Base-by-base conservation (phyloP, 257 asterid species). In the Thymus quinquecostatus region DNA sequence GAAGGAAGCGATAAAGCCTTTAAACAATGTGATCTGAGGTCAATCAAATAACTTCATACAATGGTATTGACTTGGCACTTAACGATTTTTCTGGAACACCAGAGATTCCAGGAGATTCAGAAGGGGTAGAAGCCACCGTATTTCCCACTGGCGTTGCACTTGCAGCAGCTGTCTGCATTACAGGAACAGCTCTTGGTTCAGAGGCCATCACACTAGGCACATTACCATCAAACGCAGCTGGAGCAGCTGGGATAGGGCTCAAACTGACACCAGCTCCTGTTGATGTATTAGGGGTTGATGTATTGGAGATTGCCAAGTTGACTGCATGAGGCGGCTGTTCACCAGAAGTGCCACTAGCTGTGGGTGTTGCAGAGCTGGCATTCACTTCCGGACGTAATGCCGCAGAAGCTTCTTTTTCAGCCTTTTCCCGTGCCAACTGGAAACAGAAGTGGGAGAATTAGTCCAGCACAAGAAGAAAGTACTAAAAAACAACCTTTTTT, bases 341-440 rank as follows among this genome's bases (percentile, higher is more conserved):
- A 58, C 58, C 79, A 72, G 88, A 77, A 68, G 78, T 53, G 53
- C 77, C 83, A 14, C 83, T 62, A 58, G 83, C 72, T 60, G 87
- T 30, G 56, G 86, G 67, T 21, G 86, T 78, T 61, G 73, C 72
- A 73, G 93, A 70, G 62, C 71, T 71, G 66, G 72, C 56, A 71
- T 79, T 81, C 62, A 66, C 70, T 70, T 83, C 87, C 1, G 85
- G 33, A 30, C 63, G 86, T 63, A 82, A 79, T 81, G 83, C 92
- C 78, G 68, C 88, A 36, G 85, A 72, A 69, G 88, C 85, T 49
- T 76, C 86, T 59, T 78, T 91, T 80, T 89, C 97, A 68, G 99
- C 97, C 77, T 33, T 84, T 76, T 92, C 99, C 72, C 99, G 97
- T 64, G 97, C 97, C 86, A 88, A 81, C 99, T 95, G 85, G 60